phyloP scores from a whole-genome alignment of 306 rosid genomes.

The Ormosia semicastrata region DNA sequence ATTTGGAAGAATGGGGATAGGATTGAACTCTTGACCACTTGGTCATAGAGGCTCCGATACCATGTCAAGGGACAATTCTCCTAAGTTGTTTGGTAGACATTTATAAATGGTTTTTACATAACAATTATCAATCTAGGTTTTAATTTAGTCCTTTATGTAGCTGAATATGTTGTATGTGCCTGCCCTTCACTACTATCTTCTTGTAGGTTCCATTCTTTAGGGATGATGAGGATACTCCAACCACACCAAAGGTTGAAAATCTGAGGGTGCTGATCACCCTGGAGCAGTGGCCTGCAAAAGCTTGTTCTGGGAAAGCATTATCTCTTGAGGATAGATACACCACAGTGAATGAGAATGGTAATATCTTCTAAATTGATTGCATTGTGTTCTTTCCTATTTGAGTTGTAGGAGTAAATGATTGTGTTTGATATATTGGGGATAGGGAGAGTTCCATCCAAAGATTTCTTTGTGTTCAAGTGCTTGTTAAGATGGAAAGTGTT shows the following conservation, averaged over 20 bases:
- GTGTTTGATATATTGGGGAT: not conserved
- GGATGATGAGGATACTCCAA: conserved; percentile 76
- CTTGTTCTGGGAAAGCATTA: conserved; percentile 54
- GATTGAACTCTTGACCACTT: too few relatives aligned
- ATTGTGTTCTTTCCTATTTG: conserved; percentile 1
- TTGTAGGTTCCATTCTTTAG: conserved; percentile 84
- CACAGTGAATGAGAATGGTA: conserved; percentile 66
- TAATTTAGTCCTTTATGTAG: not conserved
- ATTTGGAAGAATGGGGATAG: too few relatives aligned
- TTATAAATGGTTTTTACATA: too few relatives aligned
- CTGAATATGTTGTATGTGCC: not conserved
- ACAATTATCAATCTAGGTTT: not conserved
- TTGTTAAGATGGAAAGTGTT: not conserved
- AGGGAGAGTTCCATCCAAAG: not conserved
- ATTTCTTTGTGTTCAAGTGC: not conserved
- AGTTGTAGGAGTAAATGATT: not conserved
- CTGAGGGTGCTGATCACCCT: conserved; percentile 88
- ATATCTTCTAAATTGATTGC: conserved; percentile 17
- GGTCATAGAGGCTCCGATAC: too few relatives aligned
- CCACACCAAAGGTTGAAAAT: conserved; percentile 93
- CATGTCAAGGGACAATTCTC: too few relatives aligned
- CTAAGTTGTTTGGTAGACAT: too few relatives aligned
- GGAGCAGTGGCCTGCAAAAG: conserved; percentile 77
- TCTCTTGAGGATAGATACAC: conserved; percentile 46
- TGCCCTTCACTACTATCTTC: not conserved